phyloP scores from a whole-genome alignment of 164 flowering plant genomes.

The Tetrastigma voinierianum region DNA sequence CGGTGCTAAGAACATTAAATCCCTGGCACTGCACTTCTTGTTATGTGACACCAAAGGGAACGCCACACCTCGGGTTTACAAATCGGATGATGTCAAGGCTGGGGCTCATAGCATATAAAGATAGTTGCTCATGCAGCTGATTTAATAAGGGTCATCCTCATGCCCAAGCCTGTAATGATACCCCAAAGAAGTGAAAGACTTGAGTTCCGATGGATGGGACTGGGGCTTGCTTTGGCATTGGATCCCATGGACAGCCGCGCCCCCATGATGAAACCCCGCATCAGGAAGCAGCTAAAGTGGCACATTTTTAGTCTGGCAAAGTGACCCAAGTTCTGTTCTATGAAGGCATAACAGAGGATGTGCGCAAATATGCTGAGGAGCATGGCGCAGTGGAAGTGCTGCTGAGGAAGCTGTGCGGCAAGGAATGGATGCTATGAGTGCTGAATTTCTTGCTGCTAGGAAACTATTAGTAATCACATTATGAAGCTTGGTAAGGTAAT shows the following conservation, averaged over 20 bases:
- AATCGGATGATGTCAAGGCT: constrained; percentile 97
- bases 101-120: constrained; percentile 98
- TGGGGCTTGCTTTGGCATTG: constrained; percentile 88
- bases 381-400: constrained; percentile 94
- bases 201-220: constrained; percentile 99
- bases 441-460: constrained; percentile 85
- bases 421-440: constrained; percentile 99
- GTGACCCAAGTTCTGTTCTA: constrained; percentile 99
- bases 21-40: constrained; percentile 99
- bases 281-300: constrained; percentile 97
- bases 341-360: constrained; percentile 99
- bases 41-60: constrained; percentile 99
- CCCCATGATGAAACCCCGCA: constrained; percentile 93
- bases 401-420: constrained; percentile 84
- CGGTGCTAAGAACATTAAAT: constrained; percentile 98
- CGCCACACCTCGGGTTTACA: constrained; percentile 96
- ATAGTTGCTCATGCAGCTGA: constrained; percentile 99
- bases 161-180: constrained; percentile 99
- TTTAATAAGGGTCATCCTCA: constrained; percentile 83
- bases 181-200: constrained; percentile 95
- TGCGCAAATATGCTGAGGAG: constrained; percentile 93
- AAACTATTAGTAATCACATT: constrained; percentile 89
- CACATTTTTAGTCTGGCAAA: constrained; percentile 99
- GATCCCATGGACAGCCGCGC: constrained; percentile 98
- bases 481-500: constrained; percentile 96